Percentiles rank a stretch among this genome's conserved stretches.
phyloP scores from a whole-genome alignment of 345 rosid species.

The Gossypium anomalum region DNA sequence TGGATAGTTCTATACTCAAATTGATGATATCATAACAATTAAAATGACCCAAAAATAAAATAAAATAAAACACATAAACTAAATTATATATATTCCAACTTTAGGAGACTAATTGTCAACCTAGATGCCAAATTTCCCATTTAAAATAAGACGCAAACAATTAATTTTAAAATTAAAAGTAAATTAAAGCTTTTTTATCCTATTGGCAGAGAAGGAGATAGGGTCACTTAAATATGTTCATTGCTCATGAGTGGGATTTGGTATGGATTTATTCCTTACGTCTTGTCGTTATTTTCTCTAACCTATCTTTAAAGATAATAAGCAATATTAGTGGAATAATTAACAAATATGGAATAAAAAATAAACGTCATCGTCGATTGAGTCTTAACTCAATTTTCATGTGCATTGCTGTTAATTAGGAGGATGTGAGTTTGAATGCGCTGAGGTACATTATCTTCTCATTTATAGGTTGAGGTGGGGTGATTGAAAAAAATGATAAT shows the following conservation, averaged over 20 bases:
- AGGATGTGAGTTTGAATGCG: fast-evolving
- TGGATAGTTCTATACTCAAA: neutral
- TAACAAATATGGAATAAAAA: neutral
- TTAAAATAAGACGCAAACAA: conserved; percentile 6
- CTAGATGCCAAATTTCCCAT: conserved; percentile 12
- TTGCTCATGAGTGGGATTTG: conserved; percentile 54
- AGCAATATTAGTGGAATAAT: conserved; percentile 25
- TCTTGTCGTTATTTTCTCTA: conserved; percentile 9
- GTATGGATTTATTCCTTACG: conserved; percentile 31
- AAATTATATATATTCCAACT: conserved; percentile 4
- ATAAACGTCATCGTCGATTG: neutral
- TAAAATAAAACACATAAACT: neutral
- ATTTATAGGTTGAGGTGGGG: too few species aligned
- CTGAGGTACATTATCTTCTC: fast-evolving
- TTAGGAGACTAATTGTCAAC: conserved; percentile 4
- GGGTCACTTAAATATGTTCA: conserved; percentile 23
- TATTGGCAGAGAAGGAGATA: conserved; percentile 25
- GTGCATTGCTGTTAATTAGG: fast-evolving
- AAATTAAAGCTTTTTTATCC: conserved; percentile 20
- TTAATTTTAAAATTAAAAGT: neutral
- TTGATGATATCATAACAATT: neutral
- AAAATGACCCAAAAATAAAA: neutral
- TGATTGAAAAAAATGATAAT: too few species aligned
- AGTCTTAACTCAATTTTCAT: too few species aligned
- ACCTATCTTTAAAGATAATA: neutral